These are phyloP conservation scores for Eucalyptus brandiana DNA, from an alignment of 345 rosid genomes.

Conservation along the genomic window DNA sequence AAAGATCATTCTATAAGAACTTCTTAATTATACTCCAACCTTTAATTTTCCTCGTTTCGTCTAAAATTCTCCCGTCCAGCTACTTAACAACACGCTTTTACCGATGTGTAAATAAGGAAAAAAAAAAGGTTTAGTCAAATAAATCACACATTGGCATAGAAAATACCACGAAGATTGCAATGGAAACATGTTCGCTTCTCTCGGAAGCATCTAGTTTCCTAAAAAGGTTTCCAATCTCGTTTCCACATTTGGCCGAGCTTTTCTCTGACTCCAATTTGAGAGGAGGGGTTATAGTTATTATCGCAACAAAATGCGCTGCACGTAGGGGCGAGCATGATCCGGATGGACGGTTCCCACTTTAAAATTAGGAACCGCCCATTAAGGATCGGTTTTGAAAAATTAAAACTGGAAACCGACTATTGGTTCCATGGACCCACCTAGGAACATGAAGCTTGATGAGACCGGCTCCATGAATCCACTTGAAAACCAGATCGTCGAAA, in stretches of 20 bases:
- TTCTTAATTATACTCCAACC: not conserved
- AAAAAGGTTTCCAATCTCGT: not conserved
- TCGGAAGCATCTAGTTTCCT: fast-evolving
- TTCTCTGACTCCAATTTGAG: not conserved
- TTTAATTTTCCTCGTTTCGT: not conserved
- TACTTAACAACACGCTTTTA: not conserved
- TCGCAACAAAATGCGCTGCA: not conserved
- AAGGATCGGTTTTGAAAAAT: fast-evolving
- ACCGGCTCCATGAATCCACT: fast-evolving
- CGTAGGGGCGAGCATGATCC: fast-evolving
- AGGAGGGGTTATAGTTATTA: not conserved
- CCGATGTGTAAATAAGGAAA: not conserved
- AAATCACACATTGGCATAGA: not conserved
- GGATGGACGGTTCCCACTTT: fast-evolving
- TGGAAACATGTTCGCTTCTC: not conserved
- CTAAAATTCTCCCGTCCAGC: not conserved
- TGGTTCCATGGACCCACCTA: too few relatives aligned
- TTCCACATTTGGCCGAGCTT: not conserved
- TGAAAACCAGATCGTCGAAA: fast-evolving
- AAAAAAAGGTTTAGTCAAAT: not conserved
- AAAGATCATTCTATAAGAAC: not conserved
- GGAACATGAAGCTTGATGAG: too few relatives aligned
- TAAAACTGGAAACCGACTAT: fast-evolving
- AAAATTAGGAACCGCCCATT: fast-evolving
- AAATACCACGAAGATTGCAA: not conserved